These are phyloP conservation scores for Sphagnum magellanicum DNA, from an alignment of 228 moss, liverwort and hornwort genomes.

Conservation along the genomic window DNA sequence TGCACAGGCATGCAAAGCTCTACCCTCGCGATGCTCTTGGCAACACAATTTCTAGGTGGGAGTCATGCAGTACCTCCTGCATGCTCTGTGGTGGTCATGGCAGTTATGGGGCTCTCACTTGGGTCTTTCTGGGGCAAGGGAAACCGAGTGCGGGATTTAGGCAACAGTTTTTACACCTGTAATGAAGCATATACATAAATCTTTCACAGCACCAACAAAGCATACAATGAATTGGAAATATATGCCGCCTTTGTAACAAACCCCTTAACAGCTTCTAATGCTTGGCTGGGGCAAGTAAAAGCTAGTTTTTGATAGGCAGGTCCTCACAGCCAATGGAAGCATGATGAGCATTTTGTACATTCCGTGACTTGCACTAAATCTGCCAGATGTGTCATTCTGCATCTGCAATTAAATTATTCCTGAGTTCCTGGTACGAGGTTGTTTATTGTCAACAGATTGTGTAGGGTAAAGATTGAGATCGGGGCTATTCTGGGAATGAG, in stretches of 20 bases:
- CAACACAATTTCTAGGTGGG: constrained; percentile 89
- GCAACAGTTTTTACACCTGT: constrained; percentile 3
- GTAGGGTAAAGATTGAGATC: too few species aligned
- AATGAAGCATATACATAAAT: constrained; percentile 31
- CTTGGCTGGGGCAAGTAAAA: neutral
- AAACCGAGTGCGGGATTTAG: constrained; percentile 34
- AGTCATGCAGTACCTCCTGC: constrained; percentile 96
- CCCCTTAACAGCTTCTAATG: neutral
- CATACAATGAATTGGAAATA: too few species aligned
- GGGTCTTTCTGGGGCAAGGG: constrained; percentile 94
- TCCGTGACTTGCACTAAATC: neutral
- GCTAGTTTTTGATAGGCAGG: neutral
- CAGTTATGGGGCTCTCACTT: constrained; percentile 81
- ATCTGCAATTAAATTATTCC: too few species aligned
- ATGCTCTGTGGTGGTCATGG: constrained; percentile 98
- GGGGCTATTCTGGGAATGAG: too few species aligned
- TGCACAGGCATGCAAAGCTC: constrained; percentile 99
- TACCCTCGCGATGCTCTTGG: constrained; percentile 94
- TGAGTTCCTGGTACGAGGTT: too few species aligned
- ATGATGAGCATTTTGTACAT: neutral
- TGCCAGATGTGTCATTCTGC: too few species aligned
- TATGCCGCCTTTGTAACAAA: neutral
- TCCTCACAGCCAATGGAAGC: neutral
- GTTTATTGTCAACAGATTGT: too few species aligned
- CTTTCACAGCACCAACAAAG: too few species aligned